A percentile compares a stretch with the other conserved stretches of the same genome.
Evolutionary conservation across 345 rosid genomes (phyloP).

Genomic region (Boechera stricta): DNA sequence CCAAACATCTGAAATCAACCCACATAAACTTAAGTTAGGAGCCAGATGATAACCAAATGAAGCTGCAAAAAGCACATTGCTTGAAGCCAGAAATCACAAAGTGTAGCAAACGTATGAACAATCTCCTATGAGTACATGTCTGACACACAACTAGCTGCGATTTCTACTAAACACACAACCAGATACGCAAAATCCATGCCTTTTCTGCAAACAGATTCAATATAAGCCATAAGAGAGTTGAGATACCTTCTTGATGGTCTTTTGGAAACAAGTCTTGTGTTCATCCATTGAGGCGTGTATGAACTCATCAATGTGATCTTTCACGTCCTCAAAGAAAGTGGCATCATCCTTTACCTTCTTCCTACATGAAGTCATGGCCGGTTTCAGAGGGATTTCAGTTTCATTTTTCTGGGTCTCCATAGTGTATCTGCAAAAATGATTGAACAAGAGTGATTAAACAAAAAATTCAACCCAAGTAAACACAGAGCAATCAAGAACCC

Average conservation of each 20-base stretch:
- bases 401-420: conserved; percentile 50
- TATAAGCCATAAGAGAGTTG: not conserved
- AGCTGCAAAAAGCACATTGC: not conserved
- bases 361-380: conserved; percentile 63
- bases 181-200: not conserved
- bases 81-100: not conserved
- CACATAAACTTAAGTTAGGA: conserved; percentile 19
- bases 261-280: conserved; percentile 79
- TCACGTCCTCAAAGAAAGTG: conserved; percentile 76
- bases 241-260: conserved; percentile 74
- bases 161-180: not conserved
- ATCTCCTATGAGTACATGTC: not conserved
- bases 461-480: not conserved
- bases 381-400: conserved; percentile 38
- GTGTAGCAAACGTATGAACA: not conserved
- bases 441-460: not conserved
- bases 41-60: not conserved
- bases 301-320: conserved; percentile 89
- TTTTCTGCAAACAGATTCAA: not conserved
- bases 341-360: conserved; percentile 74
- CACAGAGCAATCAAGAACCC: conserved; percentile 5
- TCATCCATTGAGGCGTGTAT: conserved; percentile 86
- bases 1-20: conserved; percentile 74
- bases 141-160: not conserved
- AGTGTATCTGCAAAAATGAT: conserved; percentile 11